These are phyloP conservation scores for Dipodascus geniculatus DNA, from an alignment of 805 yeast species.

Conservation along the genomic window DNA sequence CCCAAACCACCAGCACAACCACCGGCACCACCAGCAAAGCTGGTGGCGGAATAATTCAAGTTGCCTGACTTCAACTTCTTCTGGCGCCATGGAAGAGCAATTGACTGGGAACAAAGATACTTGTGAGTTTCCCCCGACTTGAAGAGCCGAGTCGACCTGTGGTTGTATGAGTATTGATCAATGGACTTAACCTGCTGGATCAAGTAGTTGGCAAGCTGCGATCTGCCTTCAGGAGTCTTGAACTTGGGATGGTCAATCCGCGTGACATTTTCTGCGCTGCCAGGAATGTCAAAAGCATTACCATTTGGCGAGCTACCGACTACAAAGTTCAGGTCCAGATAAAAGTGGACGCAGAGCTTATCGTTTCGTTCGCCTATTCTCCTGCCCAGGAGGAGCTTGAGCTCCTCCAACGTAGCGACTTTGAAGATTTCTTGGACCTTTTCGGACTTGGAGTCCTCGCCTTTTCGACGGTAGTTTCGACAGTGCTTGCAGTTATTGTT, in stretches of 20 bases:
- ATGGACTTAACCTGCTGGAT: background rate
- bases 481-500: constrained; percentile 1
- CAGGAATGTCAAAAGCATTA: background rate
- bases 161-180: background rate
- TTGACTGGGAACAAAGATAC: background rate
- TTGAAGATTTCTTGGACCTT: background rate
- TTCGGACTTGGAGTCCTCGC: background rate
- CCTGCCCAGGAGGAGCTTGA: background rate
- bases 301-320: background rate
- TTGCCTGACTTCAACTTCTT: background rate
- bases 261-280: background rate
- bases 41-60: background rate
- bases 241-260: background rate
- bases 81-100: background rate
- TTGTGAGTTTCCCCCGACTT: background rate
- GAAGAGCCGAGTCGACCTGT: background rate
- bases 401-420: background rate
- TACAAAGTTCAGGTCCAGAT: background rate
- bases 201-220: background rate
- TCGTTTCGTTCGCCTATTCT: background rate
- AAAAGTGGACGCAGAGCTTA: background rate
- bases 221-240: background rate
- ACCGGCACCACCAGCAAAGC: background rate
- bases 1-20: background rate
- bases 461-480: background rate